These are phyloP conservation scores for Thalassiosira ordinaria DNA, from an alignment of 352 stramenopile species.

Conservation along the genomic window DNA sequence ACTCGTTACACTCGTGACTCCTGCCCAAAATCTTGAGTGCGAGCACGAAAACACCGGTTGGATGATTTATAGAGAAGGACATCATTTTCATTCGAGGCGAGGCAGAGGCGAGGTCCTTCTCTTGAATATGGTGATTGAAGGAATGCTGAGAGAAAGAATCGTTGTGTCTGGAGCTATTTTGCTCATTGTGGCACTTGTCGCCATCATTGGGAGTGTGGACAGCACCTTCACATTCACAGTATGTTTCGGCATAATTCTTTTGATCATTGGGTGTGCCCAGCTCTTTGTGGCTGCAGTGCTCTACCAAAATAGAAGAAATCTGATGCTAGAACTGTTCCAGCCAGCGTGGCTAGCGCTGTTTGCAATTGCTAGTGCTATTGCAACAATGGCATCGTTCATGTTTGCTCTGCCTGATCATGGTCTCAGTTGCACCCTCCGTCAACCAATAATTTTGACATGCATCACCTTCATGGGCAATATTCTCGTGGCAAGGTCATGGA, in stretches of 20 bases:
- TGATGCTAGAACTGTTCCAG: conserved; percentile 14
- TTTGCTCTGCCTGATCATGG: conserved; percentile 16
- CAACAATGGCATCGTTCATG: conserved; percentile 15
- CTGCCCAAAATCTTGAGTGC: too few relatives aligned
- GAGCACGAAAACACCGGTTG: too few relatives aligned
- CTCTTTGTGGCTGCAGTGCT: neutral
- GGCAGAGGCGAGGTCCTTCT: too few relatives aligned
- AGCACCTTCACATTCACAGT: conserved; percentile 3
- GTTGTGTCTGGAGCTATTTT: neutral
- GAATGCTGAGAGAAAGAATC: too few relatives aligned
- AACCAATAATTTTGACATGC: conserved; percentile 18
- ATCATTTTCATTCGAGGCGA: too few relatives aligned
- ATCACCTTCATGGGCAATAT: conserved; percentile 16
- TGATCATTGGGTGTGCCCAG: neutral
- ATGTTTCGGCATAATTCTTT: conserved; percentile 14
- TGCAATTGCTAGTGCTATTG: neutral
- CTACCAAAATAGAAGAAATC: conserved; percentile 17
- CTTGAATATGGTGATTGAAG: too few relatives aligned
- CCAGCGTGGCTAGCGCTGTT: conserved; percentile 5
- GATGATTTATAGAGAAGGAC: too few relatives aligned
- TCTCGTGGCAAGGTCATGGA: conserved; percentile 16
- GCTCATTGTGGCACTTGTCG: neutral
- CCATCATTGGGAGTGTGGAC: conserved; percentile 3
- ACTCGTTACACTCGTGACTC: too few relatives aligned
- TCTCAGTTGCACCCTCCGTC: conserved; percentile 9